Evolutionary conservation across 768 basidiomycete genomes (phyloP), one percentile per base, ranked within the genome.

Genomic region (Scleroderma bovista): DNA sequence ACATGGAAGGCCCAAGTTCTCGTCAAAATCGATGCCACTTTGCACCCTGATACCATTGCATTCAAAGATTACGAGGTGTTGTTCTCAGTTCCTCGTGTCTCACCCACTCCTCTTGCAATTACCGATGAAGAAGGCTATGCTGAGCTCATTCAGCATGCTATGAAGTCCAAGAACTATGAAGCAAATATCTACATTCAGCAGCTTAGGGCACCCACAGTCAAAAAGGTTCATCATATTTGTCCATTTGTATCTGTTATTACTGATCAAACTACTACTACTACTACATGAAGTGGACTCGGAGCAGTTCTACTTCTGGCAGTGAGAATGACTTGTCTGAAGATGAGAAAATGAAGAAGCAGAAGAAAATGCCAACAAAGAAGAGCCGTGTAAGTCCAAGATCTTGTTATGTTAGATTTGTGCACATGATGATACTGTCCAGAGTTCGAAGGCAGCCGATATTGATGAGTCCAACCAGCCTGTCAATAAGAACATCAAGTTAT

Each of bases 1-100:
- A 49, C 40, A 19, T 39, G 36, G 36, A 49, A 49, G 23, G 48
- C 48, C 5, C 48, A 49, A 15, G 19, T 49, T 10, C 48, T 49
- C 11, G 26, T 40, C 40, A 44, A 34, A 17, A 50, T 50, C 11
- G 23, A 20, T 7, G 17, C 11, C 8, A 26, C 5, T 6, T 32
- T 50, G 26, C 44, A 44, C n/a, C 48, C 42, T 13, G 12, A 7
- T n/a, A 2, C 13, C 10, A 29, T 50, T 22, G 5, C 15, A 15
- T 44, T 44, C 3, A 9, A 50, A 2, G 16, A 50, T 36, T 50
- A 50, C 23, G 22, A 19, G 15, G 40, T 50, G 20, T 32, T 31
- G 16, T 44, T 43, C 20, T n/a, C 39, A 7, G 34, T 43, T 43
- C 48, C 48, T 17, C 13, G 32, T 10, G 8, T 50, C 32, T 41